phyloP scores from a whole-genome alignment of 192 early-diverging fungal genomes.

The Rhizophagus prolifer region DNA sequence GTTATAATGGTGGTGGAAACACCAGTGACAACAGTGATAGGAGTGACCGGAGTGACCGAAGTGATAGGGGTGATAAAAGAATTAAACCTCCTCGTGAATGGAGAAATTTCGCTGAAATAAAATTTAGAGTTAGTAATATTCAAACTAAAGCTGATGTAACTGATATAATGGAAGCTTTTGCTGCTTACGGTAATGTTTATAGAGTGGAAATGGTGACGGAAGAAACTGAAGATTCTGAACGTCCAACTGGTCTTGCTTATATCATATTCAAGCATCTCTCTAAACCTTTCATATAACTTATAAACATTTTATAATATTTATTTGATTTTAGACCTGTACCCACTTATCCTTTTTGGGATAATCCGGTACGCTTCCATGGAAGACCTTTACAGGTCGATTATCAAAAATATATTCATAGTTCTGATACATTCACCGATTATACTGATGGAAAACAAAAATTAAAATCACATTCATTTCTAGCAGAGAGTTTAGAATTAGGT shows the following conservation, averaged over 20 bases:
- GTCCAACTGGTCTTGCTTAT: constrained; percentile 16
- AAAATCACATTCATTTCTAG: background rate
- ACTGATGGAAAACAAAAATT: background rate
- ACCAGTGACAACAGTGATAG: too few species aligned
- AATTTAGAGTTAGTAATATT: constrained; percentile 28
- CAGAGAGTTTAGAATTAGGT: constrained; percentile 31
- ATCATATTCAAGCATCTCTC: constrained; percentile 28
- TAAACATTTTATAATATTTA: too few species aligned
- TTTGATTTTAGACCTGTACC: background rate
- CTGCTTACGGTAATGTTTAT: constrained; percentile 21
- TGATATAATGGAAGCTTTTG: constrained; percentile 25
- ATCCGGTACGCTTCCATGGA: constrained; percentile 33
- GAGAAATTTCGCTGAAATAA: background rate
- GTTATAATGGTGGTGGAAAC: background rate
- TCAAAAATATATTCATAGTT: background rate
- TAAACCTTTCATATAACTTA: too few species aligned
- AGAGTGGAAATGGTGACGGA: constrained; percentile 30
- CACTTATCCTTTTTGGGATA: background rate
- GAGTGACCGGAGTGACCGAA: too few species aligned
- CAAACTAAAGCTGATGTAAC: background rate
- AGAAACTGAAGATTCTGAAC: background rate
- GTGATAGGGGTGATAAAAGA: too few species aligned
- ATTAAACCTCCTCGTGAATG: background rate
- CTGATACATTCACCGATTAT: background rate
- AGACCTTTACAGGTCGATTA: constrained; percentile 25